A percentile compares a stretch with the other conserved stretches of the same genome.
Conservation (phyloP, 805 yeast species). For the Candida sakaeoensis region DNA sequence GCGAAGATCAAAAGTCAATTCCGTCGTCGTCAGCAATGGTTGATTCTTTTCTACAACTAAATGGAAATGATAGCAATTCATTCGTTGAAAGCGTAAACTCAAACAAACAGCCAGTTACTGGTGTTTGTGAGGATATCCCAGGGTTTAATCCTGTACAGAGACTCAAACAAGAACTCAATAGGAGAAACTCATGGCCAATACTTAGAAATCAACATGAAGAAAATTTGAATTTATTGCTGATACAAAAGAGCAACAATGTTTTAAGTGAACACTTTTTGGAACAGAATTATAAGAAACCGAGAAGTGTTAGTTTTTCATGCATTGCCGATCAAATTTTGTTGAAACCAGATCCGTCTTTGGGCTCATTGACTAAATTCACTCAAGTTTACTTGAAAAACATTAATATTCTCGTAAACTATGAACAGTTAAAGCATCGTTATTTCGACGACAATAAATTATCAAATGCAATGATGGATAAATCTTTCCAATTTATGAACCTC, state of each 20-base stretch:
- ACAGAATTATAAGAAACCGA: not conserved
- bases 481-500: constrained; percentile 25
- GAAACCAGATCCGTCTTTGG: constrained; percentile 5
- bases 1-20: constrained; percentile 1
- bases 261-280: not conserved
- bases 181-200: constrained; percentile 36
- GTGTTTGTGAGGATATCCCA: not conserved
- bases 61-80: constrained; percentile 8
- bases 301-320: constrained; percentile 24
- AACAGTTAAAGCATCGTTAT: constrained; percentile 15
- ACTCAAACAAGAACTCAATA: constrained; percentile 11
- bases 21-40: constrained; percentile 12
- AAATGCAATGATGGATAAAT: constrained; percentile 14
- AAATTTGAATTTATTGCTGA: constrained; percentile 16
- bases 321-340: constrained; percentile 15
- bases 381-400: constrained; percentile 16
- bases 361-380: constrained; percentile 18
- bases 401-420: constrained; percentile 18
- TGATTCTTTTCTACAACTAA: constrained; percentile 19
- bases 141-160: constrained; percentile 9
- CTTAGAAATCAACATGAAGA: constrained; percentile 9
- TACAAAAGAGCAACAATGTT: constrained; percentile 5
- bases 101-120: not conserved
- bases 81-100: constrained; percentile 5
- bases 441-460: constrained; percentile 10